A percentile compares a stretch with the other conserved stretches of the same genome.
phyloP scores from a whole-genome alignment of 2,329 filamentous ascomycete genomes.

The Acrocalymma vagum region DNA sequence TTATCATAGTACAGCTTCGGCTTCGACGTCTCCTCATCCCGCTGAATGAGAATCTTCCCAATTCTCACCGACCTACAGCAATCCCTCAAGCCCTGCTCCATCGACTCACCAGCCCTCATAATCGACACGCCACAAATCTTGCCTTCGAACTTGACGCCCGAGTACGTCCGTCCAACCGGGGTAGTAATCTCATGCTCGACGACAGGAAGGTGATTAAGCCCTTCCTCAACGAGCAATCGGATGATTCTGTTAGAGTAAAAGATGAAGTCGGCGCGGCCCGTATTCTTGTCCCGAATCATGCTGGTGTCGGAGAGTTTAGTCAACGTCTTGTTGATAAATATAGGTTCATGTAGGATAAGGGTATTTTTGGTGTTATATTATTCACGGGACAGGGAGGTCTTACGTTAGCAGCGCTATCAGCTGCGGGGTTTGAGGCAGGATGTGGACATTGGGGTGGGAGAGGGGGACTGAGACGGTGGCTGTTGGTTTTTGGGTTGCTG shows the following conservation, averaged over 20 bases:
- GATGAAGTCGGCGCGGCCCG: constrained; percentile 93
- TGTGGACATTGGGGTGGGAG: constrained; percentile 84
- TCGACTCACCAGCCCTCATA: constrained; percentile 97
- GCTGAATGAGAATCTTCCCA: constrained; percentile 97
- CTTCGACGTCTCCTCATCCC: constrained; percentile 91
- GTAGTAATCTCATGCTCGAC: constrained; percentile 89
- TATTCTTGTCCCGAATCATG: constrained; percentile 93
- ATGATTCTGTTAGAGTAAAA: constrained; percentile 99
- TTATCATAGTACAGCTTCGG: constrained; percentile 98
- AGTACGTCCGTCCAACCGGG: constrained; percentile 86
- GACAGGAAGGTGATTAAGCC: constrained; percentile 93
- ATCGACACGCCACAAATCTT: constrained; percentile 99
- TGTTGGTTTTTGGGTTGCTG: constrained; percentile 79
- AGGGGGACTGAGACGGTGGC: constrained; percentile 89
- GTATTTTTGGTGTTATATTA: background rate
- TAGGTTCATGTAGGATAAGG: constrained; percentile 13
- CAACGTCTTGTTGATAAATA: too few species aligned
- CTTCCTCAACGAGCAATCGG: constrained; percentile 93
- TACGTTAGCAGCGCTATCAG: constrained; percentile 97
- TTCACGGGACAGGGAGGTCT: constrained; percentile 52
- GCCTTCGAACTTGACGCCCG: constrained; percentile 92
- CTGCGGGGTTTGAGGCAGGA: constrained; percentile 92
- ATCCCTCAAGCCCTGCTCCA: constrained; percentile 96
- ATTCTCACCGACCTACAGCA: constrained; percentile 98
- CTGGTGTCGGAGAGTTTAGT: constrained; percentile 59